A percentile compares a stretch with the other conserved stretches of the same genome.
Evolutionary conservation across 2,329 filamentous ascomycete genomes (phyloP).

Genomic region (Huntiella moniliformis): DNA sequence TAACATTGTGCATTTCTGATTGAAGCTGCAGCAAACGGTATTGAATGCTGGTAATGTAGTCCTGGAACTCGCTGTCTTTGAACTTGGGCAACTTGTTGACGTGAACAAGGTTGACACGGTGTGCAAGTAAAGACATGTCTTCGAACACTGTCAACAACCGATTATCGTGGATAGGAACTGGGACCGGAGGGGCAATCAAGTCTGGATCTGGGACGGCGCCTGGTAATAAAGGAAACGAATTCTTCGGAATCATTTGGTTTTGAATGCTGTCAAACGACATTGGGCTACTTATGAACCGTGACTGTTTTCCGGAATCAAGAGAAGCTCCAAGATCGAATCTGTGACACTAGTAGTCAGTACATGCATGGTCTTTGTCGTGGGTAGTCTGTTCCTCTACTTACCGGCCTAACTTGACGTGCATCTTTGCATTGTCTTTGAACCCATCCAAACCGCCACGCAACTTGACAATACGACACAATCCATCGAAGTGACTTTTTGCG

Average conservation of each 20-base stretch:
- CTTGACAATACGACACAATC: conserved; percentile 9
- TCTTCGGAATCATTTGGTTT: conserved; percentile 1
- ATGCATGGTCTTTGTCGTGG: too few relatives aligned
- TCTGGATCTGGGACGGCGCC: background rate
- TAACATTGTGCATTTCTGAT: conserved; percentile 1
- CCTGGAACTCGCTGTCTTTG: conserved; percentile 10
- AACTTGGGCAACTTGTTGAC: conserved; percentile 6
- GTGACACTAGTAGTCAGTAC: background rate
- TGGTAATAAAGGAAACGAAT: conserved; percentile 1
- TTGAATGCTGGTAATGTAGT: conserved; percentile 7
- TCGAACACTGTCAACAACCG: conserved; percentile 10
- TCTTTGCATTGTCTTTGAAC: conserved; percentile 10
- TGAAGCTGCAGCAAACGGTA: conserved; percentile 10
- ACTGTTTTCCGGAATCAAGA: conserved; percentile 8
- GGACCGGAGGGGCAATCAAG: background rate
- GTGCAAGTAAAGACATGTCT: conserved; percentile 9
- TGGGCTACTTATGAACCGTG: conserved; percentile 5
- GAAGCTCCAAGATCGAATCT: conserved; percentile 9
- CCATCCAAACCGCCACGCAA: conserved; percentile 10
- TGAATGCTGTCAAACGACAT: conserved; percentile 9
- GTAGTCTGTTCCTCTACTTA: background rate
- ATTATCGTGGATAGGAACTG: conserved; percentile 5
- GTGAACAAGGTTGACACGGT: conserved; percentile 9
- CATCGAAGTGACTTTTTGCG: conserved; percentile 10
- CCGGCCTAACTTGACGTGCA: conserved; percentile 11